A percentile compares a stretch with the other conserved stretches of the same genome.
Conservation (phyloP, 805 yeast species). For the Saccharomycopsis sp. region DNA sequence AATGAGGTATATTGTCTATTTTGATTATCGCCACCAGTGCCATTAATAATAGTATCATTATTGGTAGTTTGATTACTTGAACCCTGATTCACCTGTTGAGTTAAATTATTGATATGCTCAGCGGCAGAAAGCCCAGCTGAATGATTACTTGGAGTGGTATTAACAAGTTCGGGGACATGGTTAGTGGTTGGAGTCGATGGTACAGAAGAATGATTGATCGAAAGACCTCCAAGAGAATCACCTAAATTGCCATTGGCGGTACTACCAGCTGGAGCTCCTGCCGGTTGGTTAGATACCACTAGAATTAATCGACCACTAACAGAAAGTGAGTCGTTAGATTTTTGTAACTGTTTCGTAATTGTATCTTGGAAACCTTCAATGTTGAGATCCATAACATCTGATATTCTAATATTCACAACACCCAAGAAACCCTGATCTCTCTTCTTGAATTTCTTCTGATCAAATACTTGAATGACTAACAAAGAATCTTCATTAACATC, state of each 20-base stretch:
- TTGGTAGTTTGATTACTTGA: constrained; percentile 27
- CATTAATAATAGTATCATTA: constrained; percentile 25
- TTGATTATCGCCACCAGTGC: constrained; percentile 17
- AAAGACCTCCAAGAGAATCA: constrained; percentile 24
- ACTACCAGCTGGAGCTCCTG: constrained; percentile 22
- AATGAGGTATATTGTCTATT: constrained; percentile 79
- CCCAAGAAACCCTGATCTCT: constrained; percentile 98
- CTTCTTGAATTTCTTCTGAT: constrained; percentile 94
- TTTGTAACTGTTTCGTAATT: constrained; percentile 84
- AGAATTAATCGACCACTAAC: constrained; percentile 91
- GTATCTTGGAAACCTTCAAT: constrained; percentile 59
- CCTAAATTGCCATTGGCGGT: constrained; percentile 23
- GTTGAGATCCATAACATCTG: constrained; percentile 74
- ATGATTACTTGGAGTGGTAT: constrained; percentile 21
- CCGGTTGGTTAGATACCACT: constrained; percentile 48
- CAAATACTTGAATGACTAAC: constrained; percentile 88
- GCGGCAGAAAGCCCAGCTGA: constrained; percentile 19
- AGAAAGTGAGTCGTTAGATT: constrained; percentile 83
- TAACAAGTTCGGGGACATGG: constrained; percentile 23
- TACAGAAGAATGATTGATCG: constrained; percentile 22
- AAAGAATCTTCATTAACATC: constrained; percentile 74
- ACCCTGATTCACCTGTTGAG: constrained; percentile 27
- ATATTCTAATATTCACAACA: constrained; percentile 84
- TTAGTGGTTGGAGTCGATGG: constrained; percentile 18
- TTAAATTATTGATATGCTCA: constrained; percentile 20